Evolutionary conservation across 345 rosid species (phyloP), one percentile per base, ranked within the genome.

Genomic region (Eucalyptus erythrocorys): DNA sequence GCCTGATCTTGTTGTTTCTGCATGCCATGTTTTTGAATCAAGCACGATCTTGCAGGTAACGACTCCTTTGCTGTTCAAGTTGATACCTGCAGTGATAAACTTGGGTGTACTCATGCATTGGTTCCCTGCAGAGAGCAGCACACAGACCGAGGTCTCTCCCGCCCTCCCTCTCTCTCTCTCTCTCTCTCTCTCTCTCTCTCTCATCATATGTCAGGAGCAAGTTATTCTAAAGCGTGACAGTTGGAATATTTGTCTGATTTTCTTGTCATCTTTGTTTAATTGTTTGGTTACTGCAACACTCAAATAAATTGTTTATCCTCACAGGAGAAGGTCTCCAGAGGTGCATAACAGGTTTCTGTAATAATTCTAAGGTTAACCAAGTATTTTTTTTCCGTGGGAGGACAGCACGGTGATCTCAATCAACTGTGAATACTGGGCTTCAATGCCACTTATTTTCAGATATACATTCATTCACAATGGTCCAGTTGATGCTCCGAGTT

Each of bases 51-150:
- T 91, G 71, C 95, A 96, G 99, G 99, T 97, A 40, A 98, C 98
- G 48, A 96, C 99, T 86, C 99, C 99, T 79, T 92, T 98, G 85
- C 87, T 98, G 87, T 98, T 98, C 96, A 97, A 94, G 92, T 90
- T 97, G 93, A 96, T 96, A 89, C 99, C 99, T 7, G 94, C 91
- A 85, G 94, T 95, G 86, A 94, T 96, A 96, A 96, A 95, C 94
- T 92, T 97, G 91, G 99, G 99, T 11, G 90, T 94, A 66, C 96
- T 98, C 88, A 89, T 97, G 92, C 96, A 94, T 87, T 97, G 97
- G 98, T 96, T 98, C 87, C 97, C 99, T 47, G 84, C 96, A 26
- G 99, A 97, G 84, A 93, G 90, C 91, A 89, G 59, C 90, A 85
- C 93, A 2, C 94, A 88, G 42, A 92, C 90, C 71, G 99, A 97